Conservation (phyloP, 2,329 filamentous ascomycete species). For the Colletotrichum phormii region DNA sequence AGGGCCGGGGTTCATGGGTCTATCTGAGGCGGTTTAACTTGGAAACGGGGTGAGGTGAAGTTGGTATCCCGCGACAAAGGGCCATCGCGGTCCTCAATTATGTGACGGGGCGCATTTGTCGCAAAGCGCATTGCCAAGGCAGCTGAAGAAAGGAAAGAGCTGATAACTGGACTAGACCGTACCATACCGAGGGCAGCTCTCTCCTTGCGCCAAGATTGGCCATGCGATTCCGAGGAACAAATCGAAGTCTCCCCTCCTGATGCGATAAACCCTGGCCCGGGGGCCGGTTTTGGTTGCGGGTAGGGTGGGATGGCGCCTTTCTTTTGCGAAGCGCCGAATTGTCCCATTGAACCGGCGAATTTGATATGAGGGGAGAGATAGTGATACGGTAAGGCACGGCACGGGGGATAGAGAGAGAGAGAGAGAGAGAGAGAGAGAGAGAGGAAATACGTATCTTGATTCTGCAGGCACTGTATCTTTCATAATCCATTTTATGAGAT, state of each 20-base stretch:
- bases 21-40: conserved; percentile 10
- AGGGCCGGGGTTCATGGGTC: neutral
- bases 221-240: neutral
- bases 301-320: conserved; percentile 26
- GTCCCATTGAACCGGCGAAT: conserved; percentile 12
- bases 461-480: neutral
- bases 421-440: too few species aligned
- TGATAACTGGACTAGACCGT: neutral
- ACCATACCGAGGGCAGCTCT: neutral
- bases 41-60: conserved; percentile 7
- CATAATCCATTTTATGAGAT: neutral
- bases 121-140: neutral
- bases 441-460: conserved; percentile 6
- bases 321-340: conserved; percentile 19
- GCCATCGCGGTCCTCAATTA: conserved; percentile 32
- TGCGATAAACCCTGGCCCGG: neutral
- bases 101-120: conserved; percentile 12
- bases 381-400: neutral
- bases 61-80: neutral
- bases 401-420: too few species aligned
- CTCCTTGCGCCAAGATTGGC: conserved; percentile 2
- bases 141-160: neutral
- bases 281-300: neutral
- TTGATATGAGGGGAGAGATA: neutral
- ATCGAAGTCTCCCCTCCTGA: neutral